Evolutionary conservation across 805 yeast genomes (phyloP), one percentile per base, ranked within the genome.

Genomic region (Kazachstania psychrophila): DNA sequence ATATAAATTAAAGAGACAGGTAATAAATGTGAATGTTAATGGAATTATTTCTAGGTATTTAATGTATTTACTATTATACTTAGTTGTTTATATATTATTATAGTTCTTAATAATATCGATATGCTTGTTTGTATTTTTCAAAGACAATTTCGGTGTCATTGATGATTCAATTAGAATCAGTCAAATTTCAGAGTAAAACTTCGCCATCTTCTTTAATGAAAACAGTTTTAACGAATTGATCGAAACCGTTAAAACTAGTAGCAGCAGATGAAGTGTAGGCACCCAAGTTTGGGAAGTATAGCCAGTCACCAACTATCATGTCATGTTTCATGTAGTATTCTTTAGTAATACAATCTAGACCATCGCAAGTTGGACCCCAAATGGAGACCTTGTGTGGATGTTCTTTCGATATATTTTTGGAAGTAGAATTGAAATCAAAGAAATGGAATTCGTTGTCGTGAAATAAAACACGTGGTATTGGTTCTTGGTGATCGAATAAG

Each of bases 301-400:
- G 56, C 97, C 97, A 89, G 58, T 89, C 97, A 7, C 96, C 97
- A 29, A 82, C 79, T 15, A 68, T 65, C 30, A 86, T 76, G 27
- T 76, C 75, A 37, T 71, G 67, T 14, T 77, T 67, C 51, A 89
- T 66, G 24, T 47, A 49, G 41, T 75, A 65, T 25, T 64, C 66
- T 32, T 66, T 58, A 14, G 81, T 58, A 40, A 89, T 75, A 58
- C 94, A 81, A 60, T 89, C 98, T 44, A 89, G 68, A 3, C 96
- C 96, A 62, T 89, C 98, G 64, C 98, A 89, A 14, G 97, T 89
- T 31, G 97, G 98, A 5, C 98, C 98, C 98, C 98, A 89, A 42
- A 92, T 70, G 3, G 95, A 83, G 36, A 72, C 79, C 30, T 58
- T 58, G 44, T 58, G 51, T 28, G 58, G 55, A 27, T 45, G 42